Base-by-base conservation (phyloP, 495 filamentous ascomycete genomes). In the Xylaria cubensis region DNA sequence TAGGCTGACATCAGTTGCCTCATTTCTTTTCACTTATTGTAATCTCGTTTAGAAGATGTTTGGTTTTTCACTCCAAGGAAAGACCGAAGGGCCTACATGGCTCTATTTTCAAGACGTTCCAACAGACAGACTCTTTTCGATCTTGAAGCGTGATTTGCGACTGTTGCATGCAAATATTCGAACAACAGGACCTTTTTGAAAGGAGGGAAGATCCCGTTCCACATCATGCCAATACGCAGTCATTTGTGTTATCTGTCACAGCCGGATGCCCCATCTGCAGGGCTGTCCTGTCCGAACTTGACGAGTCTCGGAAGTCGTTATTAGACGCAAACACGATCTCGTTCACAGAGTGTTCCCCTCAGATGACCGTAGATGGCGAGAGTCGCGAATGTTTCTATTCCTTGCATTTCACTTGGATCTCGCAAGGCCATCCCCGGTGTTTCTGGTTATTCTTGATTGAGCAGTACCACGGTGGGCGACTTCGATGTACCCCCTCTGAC, bases 201-300 rank as follows among this genome's bases (percentile, higher is more conserved):
- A 4, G 12, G 19, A 34, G 24, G 1, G 12, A 10, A 58, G 55
- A 34, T 26, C 55, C 55, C 29, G 34, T 34, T 15, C 19, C 29
- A 21, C 61, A 64, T 64, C 61, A 64, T 29, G 36, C 8, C 21
- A 64, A 26, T 41, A 64, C 61, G 10, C 36, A 64, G 61, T 64
- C 41, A 5, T 46, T 64, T 15, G 41, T 64, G 0, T 44, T 41
- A 42, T 64, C 61, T 12, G 12, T 48, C 3, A 7, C 12, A 64
- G 61, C 61, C 7, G 61, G 41, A 8, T 64, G 61, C 24, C 61
- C 61, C 9, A 64, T 64, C 32, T 64, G 61, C 13, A 44, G 41
- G 41, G 61, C 61, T 26, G 48, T 64, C 24, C 9, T 64, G 10
- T 64, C 61, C 39, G 61, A 46, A 29, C 19, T 64, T 29, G 61